Percentiles rank a stretch among this genome's conserved stretches.
phyloP scores from a whole-genome alignment of 495 filamentous ascomycete genomes.

The Clohesyomyces aquaticus region DNA sequence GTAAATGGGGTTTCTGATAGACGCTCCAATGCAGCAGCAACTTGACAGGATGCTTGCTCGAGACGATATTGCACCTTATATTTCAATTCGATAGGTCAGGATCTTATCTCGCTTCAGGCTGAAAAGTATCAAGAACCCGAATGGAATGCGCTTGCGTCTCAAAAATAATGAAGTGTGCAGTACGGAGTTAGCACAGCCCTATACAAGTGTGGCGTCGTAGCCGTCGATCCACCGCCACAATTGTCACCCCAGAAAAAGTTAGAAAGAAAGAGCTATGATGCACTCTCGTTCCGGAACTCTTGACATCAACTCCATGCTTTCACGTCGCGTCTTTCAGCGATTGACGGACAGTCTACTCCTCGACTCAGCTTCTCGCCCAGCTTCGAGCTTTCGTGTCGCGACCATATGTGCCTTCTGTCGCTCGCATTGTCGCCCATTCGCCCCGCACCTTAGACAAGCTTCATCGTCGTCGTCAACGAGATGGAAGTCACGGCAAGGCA shows the following conservation, averaged over 20 bases:
- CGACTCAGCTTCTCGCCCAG: background rate
- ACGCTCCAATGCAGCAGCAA: too few relatives aligned
- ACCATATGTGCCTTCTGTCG: slow-evolving; percentile 15
- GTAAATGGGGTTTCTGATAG: too few relatives aligned
- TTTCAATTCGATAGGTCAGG: too few relatives aligned
- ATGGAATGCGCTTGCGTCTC: too few relatives aligned
- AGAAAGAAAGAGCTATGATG: slow-evolving; percentile 13
- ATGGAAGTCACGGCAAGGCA: slow-evolving; percentile 79
- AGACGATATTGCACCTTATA: too few relatives aligned
- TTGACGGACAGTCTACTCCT: slow-evolving; percentile 39
- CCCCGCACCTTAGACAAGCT: slow-evolving; percentile 18
- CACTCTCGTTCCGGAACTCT: background rate
- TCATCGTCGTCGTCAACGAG: slow-evolving; percentile 69
- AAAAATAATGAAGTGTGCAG: too few relatives aligned
- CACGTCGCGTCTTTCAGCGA: slow-evolving; percentile 39
- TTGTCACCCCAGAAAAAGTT: slow-evolving; percentile 15
- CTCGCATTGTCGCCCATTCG: background rate
- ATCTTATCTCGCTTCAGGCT: too few relatives aligned
- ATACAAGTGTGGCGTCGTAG: too few relatives aligned
- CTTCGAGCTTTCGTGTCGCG: slow-evolving; percentile 12
- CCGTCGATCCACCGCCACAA: slow-evolving; percentile 27
- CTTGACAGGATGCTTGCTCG: too few relatives aligned
- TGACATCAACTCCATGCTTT: slow-evolving; percentile 36
- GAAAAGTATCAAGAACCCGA: too few relatives aligned
- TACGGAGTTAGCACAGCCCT: too few relatives aligned